These are phyloP conservation scores for Colletotrichum chrysophilum DNA, from an alignment of 2,329 filamentous ascomycete species.

Conservation along the genomic window DNA sequence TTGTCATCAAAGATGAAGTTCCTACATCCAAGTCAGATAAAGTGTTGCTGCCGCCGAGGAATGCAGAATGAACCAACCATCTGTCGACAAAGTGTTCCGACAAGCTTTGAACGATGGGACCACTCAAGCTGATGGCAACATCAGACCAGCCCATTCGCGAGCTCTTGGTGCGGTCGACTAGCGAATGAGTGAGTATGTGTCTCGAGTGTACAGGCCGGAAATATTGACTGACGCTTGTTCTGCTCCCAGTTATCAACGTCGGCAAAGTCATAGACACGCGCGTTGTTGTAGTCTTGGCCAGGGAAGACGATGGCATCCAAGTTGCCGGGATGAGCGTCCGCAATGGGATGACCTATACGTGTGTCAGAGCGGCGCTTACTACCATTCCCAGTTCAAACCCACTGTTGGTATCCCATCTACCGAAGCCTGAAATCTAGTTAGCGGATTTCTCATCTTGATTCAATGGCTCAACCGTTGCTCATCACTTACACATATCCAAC, in stretches of 20 bases:
- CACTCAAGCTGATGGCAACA: conserved; percentile 77
- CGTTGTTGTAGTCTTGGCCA: conserved; percentile 94
- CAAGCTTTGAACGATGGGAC: conserved; percentile 77
- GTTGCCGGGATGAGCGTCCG: conserved; percentile 82
- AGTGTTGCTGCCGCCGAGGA: neutral
- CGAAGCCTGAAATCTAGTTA: conserved; percentile 63
- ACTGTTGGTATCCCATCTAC: conserved; percentile 86
- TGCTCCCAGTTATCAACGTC: conserved; percentile 80
- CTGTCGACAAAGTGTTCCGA: conserved; percentile 80
- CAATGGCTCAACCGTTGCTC: neutral
- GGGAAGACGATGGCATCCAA: conserved; percentile 80
- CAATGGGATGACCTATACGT: conserved; percentile 70
- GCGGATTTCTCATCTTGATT: neutral
- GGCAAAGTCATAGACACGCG: conserved; percentile 80
- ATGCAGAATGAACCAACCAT: conserved; percentile 57
- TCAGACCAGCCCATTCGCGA: conserved; percentile 95
- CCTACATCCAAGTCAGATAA: conserved; percentile 35
- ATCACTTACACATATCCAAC: conserved; percentile 72
- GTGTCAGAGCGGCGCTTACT: conserved; percentile 11
- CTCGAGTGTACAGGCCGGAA: neutral
- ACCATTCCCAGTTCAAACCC: conserved; percentile 23
- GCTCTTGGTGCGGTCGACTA: conserved; percentile 76
- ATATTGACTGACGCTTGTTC: conserved; percentile 67
- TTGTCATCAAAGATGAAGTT: conserved; percentile 90
- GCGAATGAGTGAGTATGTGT: neutral